A percentile compares a stretch with the other conserved stretches of the same genome.
Conservation (phyloP, 345 rosid genomes). For the Diplotaxis tenuifolia region DNA sequence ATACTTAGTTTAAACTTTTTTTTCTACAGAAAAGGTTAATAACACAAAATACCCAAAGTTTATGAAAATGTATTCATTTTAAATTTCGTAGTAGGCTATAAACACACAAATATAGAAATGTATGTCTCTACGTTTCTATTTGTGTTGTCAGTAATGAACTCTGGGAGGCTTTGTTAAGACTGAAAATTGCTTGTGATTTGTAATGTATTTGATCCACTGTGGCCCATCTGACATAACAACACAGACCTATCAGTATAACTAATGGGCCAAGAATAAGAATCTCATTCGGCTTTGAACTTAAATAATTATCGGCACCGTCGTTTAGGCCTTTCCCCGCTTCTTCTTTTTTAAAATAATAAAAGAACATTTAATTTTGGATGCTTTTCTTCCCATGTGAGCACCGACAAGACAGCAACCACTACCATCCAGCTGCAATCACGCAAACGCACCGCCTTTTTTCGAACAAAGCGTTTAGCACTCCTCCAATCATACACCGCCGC, state of each 20-base stretch:
- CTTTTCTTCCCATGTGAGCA: slow-evolving; percentile 30
- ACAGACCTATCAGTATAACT: not conserved
- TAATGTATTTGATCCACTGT: not conserved
- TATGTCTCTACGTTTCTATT: not conserved
- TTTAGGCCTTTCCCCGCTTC: not conserved
- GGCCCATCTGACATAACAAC: not conserved
- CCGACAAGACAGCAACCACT: slow-evolving; percentile 21
- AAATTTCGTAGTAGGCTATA: not conserved
- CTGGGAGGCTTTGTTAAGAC: not conserved
- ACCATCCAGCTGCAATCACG: slow-evolving; percentile 36
- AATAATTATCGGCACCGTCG: not conserved
- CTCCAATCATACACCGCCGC: slow-evolving; percentile 8
- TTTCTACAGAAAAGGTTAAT: no score
- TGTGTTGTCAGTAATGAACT: not conserved
- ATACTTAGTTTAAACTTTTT: not conserved
- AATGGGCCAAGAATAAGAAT: not conserved
- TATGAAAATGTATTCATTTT: not conserved
- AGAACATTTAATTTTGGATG: slow-evolving; percentile 2
- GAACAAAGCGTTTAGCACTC: not conserved
- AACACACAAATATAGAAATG: not conserved
- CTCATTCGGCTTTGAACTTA: not conserved
- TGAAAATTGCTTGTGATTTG: not conserved
- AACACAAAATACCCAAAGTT: no score
- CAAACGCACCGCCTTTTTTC: slow-evolving; percentile 26
- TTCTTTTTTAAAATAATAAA: not conserved